Conservation (phyloP, 1,139 yeast genomes). For the Pichia sp. region DNA sequence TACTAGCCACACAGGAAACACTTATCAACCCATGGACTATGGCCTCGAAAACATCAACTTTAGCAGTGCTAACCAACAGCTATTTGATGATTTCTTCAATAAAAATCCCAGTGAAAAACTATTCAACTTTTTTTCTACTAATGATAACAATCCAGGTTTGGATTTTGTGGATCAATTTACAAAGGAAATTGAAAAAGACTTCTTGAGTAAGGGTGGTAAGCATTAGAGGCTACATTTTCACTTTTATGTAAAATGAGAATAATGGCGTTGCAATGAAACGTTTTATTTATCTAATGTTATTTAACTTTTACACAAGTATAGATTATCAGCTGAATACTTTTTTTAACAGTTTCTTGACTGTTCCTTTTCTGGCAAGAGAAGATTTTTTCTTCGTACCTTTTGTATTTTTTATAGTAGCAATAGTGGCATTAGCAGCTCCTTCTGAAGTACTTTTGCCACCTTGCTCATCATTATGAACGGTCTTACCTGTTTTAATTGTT, state of each 20-base stretch:
- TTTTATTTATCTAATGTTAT: neutral
- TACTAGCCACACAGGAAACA: neutral
- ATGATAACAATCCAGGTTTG: constrained; percentile 54
- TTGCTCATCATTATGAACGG: neutral
- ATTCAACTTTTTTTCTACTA: constrained; percentile 63
- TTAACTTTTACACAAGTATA: neutral
- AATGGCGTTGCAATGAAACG: neutral
- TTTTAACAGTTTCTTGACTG: constrained; percentile 16
- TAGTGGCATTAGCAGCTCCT: neutral
- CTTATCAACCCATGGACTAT: neutral
- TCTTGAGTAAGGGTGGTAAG: constrained; percentile 28
- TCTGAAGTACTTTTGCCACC: neutral
- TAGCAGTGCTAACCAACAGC: constrained; percentile 26
- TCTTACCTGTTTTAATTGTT: neutral
- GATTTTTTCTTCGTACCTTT: constrained; percentile 1
- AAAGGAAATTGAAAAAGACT: constrained; percentile 67
- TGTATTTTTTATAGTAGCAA: neutral
- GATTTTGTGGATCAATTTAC: constrained; percentile 91
- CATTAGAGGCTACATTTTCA: constrained; percentile 5
- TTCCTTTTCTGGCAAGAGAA: constrained; percentile 6
- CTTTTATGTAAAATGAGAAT: neutral
- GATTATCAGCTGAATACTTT: constrained; percentile 11
- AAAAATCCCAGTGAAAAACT: constrained; percentile 49
- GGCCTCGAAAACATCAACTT: constrained; percentile 13
- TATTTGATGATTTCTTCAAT: constrained; percentile 32